Conservation (phyloP, 441 rosid species). For the Populus trichocarpa region DNA sequence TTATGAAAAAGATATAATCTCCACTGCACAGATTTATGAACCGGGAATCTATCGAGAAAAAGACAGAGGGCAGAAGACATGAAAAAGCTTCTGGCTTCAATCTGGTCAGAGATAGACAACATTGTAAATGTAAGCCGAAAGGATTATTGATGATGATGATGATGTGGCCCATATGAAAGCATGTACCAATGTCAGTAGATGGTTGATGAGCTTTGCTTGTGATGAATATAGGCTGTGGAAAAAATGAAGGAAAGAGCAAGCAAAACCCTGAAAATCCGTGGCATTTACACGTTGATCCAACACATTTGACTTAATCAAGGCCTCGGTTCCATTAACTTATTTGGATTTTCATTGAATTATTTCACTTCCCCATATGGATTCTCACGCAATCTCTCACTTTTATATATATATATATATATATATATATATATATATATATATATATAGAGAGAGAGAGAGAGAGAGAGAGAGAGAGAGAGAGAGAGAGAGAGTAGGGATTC, state of each 20-base stretch:
- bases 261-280: slow-evolving; percentile 36
- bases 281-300: slow-evolving; percentile 36
- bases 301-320: slow-evolving; percentile 27
- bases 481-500: background rate
- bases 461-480: too few species aligned
- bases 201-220: background rate
- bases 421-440: background rate
- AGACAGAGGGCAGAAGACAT: background rate
- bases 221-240: background rate
- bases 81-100: background rate
- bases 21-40: background rate
- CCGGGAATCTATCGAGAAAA: background rate
- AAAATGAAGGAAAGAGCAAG: slow-evolving; percentile 7
- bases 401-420: too few species aligned
- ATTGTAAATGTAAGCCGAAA: background rate
- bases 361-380: slow-evolving; percentile 29
- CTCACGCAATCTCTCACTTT: slow-evolving; percentile 32
- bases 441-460: background rate
- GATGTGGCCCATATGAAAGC: background rate
- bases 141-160: too few species aligned
- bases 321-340: slow-evolving; percentile 24
- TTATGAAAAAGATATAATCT: background rate
- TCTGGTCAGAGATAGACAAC: background rate
- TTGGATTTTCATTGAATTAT: slow-evolving; percentile 13
- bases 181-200: background rate